phyloP scores from a whole-genome alignment of 495 filamentous ascomycete species.

The Oidiodendron maius region DNA sequence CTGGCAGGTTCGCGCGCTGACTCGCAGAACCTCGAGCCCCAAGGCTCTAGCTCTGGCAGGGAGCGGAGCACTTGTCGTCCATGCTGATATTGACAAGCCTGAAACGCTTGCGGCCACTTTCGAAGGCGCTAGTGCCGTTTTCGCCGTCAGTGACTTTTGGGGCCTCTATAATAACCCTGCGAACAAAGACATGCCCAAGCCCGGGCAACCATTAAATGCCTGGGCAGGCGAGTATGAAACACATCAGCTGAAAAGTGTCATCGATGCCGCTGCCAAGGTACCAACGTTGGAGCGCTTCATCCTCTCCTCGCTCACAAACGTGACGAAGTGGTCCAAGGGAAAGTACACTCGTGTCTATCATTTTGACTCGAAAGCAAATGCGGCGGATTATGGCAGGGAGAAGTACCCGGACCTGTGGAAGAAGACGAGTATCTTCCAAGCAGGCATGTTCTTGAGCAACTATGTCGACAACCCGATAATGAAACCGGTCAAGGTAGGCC shows the following conservation, averaged over 20 bases:
- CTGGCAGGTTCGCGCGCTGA: conserved; percentile 38
- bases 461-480: too few species aligned
- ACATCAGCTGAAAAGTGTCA: conserved; percentile 41
- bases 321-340: conserved; percentile 25
- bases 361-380: conserved; percentile 29
- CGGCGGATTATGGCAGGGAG: background rate
- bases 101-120: conserved; percentile 39
- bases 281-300: conserved; percentile 36
- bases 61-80: conserved; percentile 42
- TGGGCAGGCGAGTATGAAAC: conserved; percentile 37
- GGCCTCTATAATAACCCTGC: conserved; percentile 24
- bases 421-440: background rate
- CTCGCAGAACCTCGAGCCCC: conserved; percentile 32
- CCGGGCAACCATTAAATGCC: conserved; percentile 29
- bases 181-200: conserved; percentile 15
- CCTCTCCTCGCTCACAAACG: conserved; percentile 28
- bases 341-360: conserved; percentile 33
- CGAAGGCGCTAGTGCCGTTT: conserved; percentile 41
- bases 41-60: conserved; percentile 28
- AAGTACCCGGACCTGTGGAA: background rate
- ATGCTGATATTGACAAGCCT: conserved; percentile 38
- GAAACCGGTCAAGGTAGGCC: too few species aligned
- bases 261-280: conserved; percentile 39
- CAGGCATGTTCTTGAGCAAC: too few species aligned
- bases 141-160: conserved; percentile 50